Percentiles rank a stretch among this genome's conserved stretches.
These are phyloP conservation scores for Thuja plicata DNA, from an alignment of 83 land plant species.

Conservation along the genomic window DNA sequence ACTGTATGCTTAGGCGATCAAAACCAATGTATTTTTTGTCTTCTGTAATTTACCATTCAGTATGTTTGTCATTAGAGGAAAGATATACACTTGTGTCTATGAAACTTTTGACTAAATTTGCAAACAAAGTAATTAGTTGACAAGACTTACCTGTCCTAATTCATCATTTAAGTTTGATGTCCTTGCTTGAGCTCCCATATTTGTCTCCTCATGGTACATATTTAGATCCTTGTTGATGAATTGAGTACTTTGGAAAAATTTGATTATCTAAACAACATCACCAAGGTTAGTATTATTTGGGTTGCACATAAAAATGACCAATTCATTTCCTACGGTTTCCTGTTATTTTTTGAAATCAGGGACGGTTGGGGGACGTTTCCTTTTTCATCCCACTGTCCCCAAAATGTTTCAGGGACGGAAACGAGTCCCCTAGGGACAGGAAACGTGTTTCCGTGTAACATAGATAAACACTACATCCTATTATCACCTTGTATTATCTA, in stretches of 20 bases:
- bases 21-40: background rate
- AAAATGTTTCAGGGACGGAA: too few relatives aligned
- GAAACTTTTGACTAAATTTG: background rate
- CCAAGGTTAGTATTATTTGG: background rate
- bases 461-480: too few relatives aligned
- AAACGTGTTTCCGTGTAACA: too few relatives aligned
- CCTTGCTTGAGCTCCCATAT: conserved; percentile 46
- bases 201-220: conserved; percentile 47
- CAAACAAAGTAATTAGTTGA: background rate
- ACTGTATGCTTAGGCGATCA: background rate
- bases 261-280: conserved; percentile 39
- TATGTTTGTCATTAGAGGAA: background rate
- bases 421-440: too few relatives aligned
- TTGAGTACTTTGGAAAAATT: conserved; percentile 47
- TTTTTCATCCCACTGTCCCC: too few relatives aligned
- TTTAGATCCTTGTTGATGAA: conserved; percentile 49
- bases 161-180: conserved; percentile 63
- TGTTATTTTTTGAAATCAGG: too few relatives aligned
- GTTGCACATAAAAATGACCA: background rate
- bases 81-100: background rate
- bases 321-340: too few relatives aligned
- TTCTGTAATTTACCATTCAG: background rate
- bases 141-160: conserved; percentile 43
- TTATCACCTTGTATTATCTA: too few relatives aligned
- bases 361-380: too few relatives aligned